Evolutionary conservation across 352 stramenopile genomes (phyloP).

Genomic region (Pelagophyceae sp.): DNA sequence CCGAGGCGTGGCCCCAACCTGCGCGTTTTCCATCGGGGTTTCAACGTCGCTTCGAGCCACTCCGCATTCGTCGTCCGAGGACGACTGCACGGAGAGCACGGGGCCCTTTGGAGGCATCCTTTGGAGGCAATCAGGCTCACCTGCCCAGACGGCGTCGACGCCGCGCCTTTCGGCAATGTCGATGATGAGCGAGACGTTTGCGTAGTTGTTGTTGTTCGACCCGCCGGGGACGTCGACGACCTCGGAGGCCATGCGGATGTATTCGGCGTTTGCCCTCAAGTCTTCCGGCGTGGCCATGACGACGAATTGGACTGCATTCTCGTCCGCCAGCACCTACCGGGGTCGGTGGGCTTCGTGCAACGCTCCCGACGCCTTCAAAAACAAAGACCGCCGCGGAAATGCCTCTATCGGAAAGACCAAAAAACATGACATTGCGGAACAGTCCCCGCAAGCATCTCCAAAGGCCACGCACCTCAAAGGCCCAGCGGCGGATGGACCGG

Average conservation of each 20-base stretch:
- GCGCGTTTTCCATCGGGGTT: too few relatives aligned
- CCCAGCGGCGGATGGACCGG: constrained; percentile 93
- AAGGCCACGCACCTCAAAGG: too few relatives aligned
- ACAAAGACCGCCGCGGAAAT: too few relatives aligned
- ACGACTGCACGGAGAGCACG: too few relatives aligned
- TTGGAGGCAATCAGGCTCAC: too few relatives aligned
- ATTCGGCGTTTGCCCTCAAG: constrained; percentile 90
- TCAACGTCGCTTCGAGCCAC: too few relatives aligned
- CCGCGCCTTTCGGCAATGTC: constrained; percentile 86
- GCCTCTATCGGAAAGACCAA: too few relatives aligned
- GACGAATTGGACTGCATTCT: constrained; percentile 82
- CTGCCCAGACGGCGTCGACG: constrained; percentile 95
- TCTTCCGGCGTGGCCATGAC: constrained; percentile 98
- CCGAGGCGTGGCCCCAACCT: constrained; percentile 82
- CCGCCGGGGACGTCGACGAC: constrained; percentile 98
- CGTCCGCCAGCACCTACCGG: not conserved
- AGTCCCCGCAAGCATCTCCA: too few relatives aligned
- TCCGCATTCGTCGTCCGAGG: too few relatives aligned
- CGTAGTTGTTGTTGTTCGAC: constrained; percentile 99
- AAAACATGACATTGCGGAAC: too few relatives aligned
- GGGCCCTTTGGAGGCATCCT: too few relatives aligned
- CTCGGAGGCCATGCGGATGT: constrained; percentile 98
- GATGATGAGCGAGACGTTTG: constrained; percentile 97
- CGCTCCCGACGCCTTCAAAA: constrained; percentile 58
- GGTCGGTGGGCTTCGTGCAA: constrained; percentile 13